phyloP scores from a whole-genome alignment of 495 filamentous ascomycete genomes.

The Aspergillus heteromorphus region DNA sequence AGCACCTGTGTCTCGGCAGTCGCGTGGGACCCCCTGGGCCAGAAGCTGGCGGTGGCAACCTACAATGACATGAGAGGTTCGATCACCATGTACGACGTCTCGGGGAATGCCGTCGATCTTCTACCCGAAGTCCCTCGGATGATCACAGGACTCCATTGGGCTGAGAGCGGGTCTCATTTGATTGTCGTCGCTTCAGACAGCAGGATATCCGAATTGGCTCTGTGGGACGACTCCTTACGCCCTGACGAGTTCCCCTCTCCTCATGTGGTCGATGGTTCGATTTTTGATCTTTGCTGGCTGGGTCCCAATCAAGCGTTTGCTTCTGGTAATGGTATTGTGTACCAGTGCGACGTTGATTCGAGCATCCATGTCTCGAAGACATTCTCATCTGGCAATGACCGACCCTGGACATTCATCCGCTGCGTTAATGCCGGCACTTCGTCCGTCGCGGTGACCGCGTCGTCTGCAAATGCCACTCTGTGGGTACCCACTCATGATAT shows the following conservation, averaged over 20 bases:
- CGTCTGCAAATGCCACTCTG: constrained; percentile 26
- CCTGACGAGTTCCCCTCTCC: constrained; percentile 40
- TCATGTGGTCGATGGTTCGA: constrained; percentile 31
- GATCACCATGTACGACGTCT: constrained; percentile 61
- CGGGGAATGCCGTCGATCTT: constrained; percentile 51
- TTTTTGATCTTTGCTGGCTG: constrained; percentile 38
- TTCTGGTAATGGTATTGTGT: constrained; percentile 36
- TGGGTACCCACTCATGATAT: constrained; percentile 47
- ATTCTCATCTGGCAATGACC: constrained; percentile 25
- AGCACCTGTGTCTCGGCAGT: constrained; percentile 48
- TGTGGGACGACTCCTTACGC: constrained; percentile 41
- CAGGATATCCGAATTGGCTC: constrained; percentile 35
- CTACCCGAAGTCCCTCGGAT: constrained; percentile 43
- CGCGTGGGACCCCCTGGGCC: constrained; percentile 66
- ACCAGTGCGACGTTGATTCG: constrained; percentile 39
- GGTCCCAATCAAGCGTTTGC: constrained; percentile 31
- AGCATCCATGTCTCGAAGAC: constrained; percentile 35
- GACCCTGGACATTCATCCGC: constrained; percentile 37
- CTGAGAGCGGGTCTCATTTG: constrained; percentile 31
- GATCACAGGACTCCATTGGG: constrained; percentile 41
- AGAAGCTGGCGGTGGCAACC: constrained; percentile 63
- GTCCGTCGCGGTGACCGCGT: constrained; percentile 34
- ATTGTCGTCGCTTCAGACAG: constrained; percentile 41
- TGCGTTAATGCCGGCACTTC: constrained; percentile 21
- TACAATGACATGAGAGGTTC: constrained; percentile 57